Percentiles rank a stretch among this genome's conserved stretches.
phyloP scores from a whole-genome alignment of 139 green algal species.

The Volvox reticuliferus region DNA sequence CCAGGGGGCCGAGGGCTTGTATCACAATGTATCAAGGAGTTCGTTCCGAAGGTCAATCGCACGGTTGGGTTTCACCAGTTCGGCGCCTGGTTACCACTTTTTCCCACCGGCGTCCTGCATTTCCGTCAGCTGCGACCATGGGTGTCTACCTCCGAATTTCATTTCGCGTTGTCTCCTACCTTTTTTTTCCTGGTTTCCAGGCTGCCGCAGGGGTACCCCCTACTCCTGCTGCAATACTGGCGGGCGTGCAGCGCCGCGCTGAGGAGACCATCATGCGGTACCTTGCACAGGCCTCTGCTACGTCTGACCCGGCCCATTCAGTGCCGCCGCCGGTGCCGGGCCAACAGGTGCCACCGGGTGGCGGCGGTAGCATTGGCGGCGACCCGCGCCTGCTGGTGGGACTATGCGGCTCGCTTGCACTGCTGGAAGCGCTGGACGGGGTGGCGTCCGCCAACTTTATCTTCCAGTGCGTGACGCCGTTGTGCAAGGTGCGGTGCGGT shows the following conservation, averaged over 20 bases:
- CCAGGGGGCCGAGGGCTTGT: no score
- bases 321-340: neutral
- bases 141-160: no score
- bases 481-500: constrained; percentile 69
- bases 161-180: no score
- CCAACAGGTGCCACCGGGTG: neutral
- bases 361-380: neutral
- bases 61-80: no score
- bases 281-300: neutral
- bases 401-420: constrained; percentile 58
- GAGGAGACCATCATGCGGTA: constrained; percentile 26
- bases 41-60: no score
- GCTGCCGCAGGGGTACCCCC: neutral
- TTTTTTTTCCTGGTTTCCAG: no score
- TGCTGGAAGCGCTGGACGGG: constrained; percentile 54
- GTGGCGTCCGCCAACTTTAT: constrained; percentile 57
- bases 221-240: neutral
- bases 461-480: constrained; percentile 58
- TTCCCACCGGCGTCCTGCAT: no score
- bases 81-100: no score
- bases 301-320: neutral
- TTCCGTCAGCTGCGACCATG: no score
- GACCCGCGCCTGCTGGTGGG: constrained; percentile 43
- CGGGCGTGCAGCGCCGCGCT: constrained; percentile 1
- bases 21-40: no score